Evolutionary conservation across 768 basidiomycete genomes (phyloP).

Genomic region (Chalciporus pseudorubinellus): DNA sequence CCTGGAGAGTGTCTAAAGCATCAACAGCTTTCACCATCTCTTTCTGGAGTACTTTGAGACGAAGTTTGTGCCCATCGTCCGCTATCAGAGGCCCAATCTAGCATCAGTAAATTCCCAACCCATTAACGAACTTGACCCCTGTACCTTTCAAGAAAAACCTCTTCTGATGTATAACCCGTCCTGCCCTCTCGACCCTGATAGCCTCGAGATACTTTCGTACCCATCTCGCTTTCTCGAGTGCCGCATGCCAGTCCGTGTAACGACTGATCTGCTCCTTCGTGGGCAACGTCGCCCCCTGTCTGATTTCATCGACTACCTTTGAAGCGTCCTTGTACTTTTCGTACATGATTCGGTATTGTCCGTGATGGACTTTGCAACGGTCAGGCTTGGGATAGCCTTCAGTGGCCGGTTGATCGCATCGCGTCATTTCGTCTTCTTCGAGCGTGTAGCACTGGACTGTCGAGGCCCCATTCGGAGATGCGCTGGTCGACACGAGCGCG

Average conservation of each 20-base stretch:
- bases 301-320: conserved; percentile 21
- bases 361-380: conserved; percentile 27
- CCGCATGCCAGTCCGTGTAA: conserved; percentile 9
- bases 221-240: conserved; percentile 21
- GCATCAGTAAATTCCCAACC: no score
- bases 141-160: conserved; percentile 34
- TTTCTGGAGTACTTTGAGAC: conserved; percentile 27
- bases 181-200: conserved; percentile 31
- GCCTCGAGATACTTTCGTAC: conserved; percentile 31
- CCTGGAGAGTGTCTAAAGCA: conserved; percentile 17
- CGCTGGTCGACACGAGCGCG: neutral
- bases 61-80: conserved; percentile 31
- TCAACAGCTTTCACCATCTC: conserved; percentile 29
- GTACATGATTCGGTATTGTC: conserved; percentile 24
- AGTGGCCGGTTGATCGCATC: conserved; percentile 18
- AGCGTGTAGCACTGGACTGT: conserved; percentile 17
- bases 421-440: conserved; percentile 27
- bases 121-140: no score
- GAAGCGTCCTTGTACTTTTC: conserved; percentile 29
- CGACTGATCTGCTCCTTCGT: conserved; percentile 12
- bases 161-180: conserved; percentile 30
- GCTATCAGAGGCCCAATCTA: conserved; percentile 9
- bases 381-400: conserved; percentile 15
- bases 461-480: neutral
- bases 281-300: conserved; percentile 14